Evolutionary conservation across 495 filamentous ascomycete species (phyloP), one percentile per base, ranked within the genome.

Genomic region (Penicillium pancosmium): DNA sequence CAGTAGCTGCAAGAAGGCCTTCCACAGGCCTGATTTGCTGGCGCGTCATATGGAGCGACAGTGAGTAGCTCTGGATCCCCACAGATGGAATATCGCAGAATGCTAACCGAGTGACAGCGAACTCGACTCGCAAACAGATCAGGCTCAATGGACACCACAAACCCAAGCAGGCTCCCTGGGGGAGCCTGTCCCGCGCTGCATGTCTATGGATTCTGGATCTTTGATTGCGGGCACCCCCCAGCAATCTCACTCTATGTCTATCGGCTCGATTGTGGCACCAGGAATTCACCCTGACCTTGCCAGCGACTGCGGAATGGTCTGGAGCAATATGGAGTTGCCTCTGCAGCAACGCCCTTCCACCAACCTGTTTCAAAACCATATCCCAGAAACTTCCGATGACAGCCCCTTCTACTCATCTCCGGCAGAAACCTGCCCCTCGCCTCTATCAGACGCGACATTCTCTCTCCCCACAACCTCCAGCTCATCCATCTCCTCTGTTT

Each of bases 1-100:
- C 50, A 73, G 80, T 38, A 82, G 84, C 44, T 97, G 92, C 73
- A 86, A 85, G 16, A 91, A 87, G 69, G 82, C 86, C 12, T 97
- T 97, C 69, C 88, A 91, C 65, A 85, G 92, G 34, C 78, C 84
- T 13, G 92, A 97, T 73, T 75, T 97, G 23, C 79, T 95, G 31
- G 78, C 82, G 27, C 86, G 92, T 51, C 92, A 97, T 69, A 81
- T 87, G 68, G 89, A 92, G 66, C 84, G 88, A 82, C 91, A 93
- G 91, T 93, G 74, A 80, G 90, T 76, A 35, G 2, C n/a, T 38
- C 16, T 2, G 8, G 2, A 38, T 12, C 36, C 11, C 36, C 15
- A 12, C n/a, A n/a, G n/a, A n/a, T 38, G 11, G 11, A 38, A 4
- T 38, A 38, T n/a, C 10, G 15, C 40, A 54, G 15, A 11, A 44